These are phyloP conservation scores for Leccinellum albellum DNA, from an alignment of 768 basidiomycete genomes.

Conservation along the genomic window DNA sequence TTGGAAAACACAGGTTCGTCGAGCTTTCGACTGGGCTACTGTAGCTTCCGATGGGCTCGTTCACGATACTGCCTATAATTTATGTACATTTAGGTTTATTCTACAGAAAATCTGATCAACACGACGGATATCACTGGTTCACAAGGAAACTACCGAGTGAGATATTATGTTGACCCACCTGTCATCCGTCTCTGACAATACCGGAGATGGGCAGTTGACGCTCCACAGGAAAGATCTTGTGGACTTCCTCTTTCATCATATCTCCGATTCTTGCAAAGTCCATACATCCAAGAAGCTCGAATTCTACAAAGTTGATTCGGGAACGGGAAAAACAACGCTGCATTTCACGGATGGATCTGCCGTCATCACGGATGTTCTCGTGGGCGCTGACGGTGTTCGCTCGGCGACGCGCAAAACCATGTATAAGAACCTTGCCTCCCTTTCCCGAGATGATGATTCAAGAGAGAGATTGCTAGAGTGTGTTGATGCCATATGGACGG, in stretches of 20 bases:
- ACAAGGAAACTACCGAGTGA: constrained; percentile 26
- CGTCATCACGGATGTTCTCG: constrained; percentile 37
- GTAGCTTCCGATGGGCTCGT: background rate
- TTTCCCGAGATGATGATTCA: background rate
- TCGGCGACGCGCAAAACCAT: constrained; percentile 32
- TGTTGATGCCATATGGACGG: constrained; percentile 37
- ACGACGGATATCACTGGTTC: constrained; percentile 29
- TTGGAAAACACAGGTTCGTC: constrained; percentile 20
- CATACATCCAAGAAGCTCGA: constrained; percentile 36
- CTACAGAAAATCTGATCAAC: constrained; percentile 34
- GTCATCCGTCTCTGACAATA: background rate
- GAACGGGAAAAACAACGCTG: constrained; percentile 25
- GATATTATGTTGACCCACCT: background rate
- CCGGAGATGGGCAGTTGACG: constrained; percentile 25
- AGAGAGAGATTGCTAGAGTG: constrained; percentile 14
- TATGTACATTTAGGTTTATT: constrained; percentile 14
- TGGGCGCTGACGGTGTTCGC: constrained; percentile 43
- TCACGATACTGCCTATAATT: background rate
- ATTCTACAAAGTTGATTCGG: constrained; percentile 24
- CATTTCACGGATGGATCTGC: constrained; percentile 36
- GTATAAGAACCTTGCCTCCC: constrained; percentile 16
- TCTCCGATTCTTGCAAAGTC: constrained; percentile 26
- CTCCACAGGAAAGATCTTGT: constrained; percentile 40
- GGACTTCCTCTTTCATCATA: constrained; percentile 27
- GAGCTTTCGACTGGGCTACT: background rate